A percentile compares a stretch with the other conserved stretches of the same genome.
phyloP scores from a whole-genome alignment of 306 rosid species.

The Castanea sativa region DNA sequence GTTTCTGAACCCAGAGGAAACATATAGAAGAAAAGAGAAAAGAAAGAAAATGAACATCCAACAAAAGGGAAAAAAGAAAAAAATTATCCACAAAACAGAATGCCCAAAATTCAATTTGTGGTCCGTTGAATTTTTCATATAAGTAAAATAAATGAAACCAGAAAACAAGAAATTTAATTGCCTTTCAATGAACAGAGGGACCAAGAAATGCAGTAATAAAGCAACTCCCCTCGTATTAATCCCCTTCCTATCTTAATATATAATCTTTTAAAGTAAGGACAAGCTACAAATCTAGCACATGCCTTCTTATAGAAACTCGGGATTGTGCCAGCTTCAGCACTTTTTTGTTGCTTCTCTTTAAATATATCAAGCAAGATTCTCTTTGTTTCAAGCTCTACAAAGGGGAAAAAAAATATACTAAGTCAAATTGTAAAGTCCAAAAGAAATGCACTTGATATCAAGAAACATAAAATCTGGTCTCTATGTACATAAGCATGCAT shows the following conservation, averaged over 20 bases:
- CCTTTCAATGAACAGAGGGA: not conserved
- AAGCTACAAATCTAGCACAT: conserved; percentile 34
- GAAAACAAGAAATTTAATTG: not conserved
- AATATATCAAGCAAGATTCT: conserved; percentile 96
- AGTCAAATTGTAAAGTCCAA: conserved; percentile 1
- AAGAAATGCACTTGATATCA: not conserved
- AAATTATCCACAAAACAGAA: not conserved
- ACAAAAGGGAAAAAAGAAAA: not conserved
- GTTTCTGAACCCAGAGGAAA: conserved; percentile 62
- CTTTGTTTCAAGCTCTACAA: conserved; percentile 94
- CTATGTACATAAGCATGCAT: not conserved
- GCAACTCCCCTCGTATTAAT: conserved; percentile 1
- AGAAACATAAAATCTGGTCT: not conserved
- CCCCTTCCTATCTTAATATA: not conserved
- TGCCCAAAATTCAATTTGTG: not conserved
- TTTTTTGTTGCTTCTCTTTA: conserved; percentile 93
- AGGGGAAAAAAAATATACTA: not conserved
- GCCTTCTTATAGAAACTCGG: conserved; percentile 99
- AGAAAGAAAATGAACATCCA: not conserved
- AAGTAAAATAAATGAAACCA: conserved; percentile 14
- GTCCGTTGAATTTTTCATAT: conserved; percentile 7
- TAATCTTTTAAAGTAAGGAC: conserved; percentile 11
- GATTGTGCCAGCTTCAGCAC: conserved; percentile 86
- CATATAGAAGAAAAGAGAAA: not conserved
- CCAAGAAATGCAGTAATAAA: not conserved